Evolutionary conservation across 225 moss, liverwort and hornwort genomes (phyloP).

Genomic region (Rhytidiadelphus loreus): DNA sequence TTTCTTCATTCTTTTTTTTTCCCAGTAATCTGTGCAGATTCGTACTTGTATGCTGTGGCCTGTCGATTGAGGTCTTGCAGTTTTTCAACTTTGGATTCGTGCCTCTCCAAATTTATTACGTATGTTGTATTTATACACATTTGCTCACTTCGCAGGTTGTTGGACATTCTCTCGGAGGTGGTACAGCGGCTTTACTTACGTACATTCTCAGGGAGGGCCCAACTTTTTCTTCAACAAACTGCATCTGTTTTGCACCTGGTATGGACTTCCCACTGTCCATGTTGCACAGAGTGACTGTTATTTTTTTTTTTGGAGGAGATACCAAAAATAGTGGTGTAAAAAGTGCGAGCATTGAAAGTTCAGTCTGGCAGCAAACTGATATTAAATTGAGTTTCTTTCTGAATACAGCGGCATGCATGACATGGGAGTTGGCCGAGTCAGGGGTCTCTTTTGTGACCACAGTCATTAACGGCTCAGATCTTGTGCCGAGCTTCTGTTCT

Average conservation of each 20-base stretch:
- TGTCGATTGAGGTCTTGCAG: neutral
- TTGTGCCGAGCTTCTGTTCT: conserved; percentile 75
- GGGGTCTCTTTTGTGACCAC: conserved; percentile 62
- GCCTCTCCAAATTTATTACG: neutral
- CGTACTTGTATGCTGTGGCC: neutral
- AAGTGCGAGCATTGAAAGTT: neutral
- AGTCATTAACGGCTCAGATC: conserved; percentile 82
- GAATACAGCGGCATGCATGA: conserved; percentile 77
- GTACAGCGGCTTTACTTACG: conserved; percentile 90
- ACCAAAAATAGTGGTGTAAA: neutral
- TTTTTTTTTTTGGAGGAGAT: neutral
- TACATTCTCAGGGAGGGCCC: conserved; percentile 83
- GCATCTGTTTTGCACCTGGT: conserved; percentile 94
- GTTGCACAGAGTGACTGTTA: neutral
- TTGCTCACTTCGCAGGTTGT: conserved; percentile 49
- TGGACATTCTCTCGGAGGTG: conserved; percentile 94
- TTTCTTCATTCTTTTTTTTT: neutral
- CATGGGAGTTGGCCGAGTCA: conserved; percentile 88
- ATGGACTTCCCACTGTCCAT: neutral
- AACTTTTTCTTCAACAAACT: conserved; percentile 58
- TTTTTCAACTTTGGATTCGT: neutral
- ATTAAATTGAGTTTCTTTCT: neutral
- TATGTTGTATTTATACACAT: neutral
- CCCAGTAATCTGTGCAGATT: neutral
- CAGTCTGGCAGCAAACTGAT: neutral